These are phyloP conservation scores for Halenospora varia DNA, from an alignment of 495 filamentous ascomycete species.

Conservation along the genomic window DNA sequence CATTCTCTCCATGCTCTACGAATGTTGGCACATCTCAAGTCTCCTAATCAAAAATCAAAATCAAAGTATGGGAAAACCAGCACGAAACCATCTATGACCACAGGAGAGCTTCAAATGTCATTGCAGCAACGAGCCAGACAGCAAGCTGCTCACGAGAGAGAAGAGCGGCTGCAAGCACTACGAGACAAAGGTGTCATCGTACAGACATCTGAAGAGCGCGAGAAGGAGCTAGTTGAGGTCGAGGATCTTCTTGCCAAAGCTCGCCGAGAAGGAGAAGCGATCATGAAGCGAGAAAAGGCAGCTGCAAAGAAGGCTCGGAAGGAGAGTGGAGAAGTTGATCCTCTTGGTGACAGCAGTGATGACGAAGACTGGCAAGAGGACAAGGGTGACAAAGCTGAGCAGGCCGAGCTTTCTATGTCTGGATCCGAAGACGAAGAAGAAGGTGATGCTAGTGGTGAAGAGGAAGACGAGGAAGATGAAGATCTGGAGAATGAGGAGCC, in stretches of 20 bases:
- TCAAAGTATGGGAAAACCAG: slow-evolving; percentile 37
- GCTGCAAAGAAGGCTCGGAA: slow-evolving; percentile 59
- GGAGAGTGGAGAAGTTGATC: slow-evolving; percentile 43
- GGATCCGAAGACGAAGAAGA: slow-evolving; percentile 24
- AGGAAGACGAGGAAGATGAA: too few species aligned
- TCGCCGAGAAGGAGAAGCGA: slow-evolving; percentile 70
- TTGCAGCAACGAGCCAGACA: slow-evolving; percentile 66
- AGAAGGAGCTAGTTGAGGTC: slow-evolving; percentile 71
- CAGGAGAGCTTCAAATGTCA: slow-evolving; percentile 62
- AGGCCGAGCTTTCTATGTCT: slow-evolving; percentile 30
- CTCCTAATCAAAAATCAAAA: slow-evolving; percentile 55
- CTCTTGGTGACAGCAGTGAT: slow-evolving; percentile 44
- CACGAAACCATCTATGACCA: slow-evolving; percentile 52
- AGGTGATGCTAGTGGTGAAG: slow-evolving; percentile 27
- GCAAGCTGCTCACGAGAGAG: slow-evolving; percentile 77
- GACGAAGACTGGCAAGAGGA: slow-evolving; percentile 50
- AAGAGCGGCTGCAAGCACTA: slow-evolving; percentile 72
- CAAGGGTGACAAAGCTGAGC: slow-evolving; percentile 38
- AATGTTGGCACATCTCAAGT: slow-evolving; percentile 71
- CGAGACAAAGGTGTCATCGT: slow-evolving; percentile 73
- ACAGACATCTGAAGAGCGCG: slow-evolving; percentile 82
- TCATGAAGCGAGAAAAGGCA: slow-evolving; percentile 71
- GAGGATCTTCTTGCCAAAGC: slow-evolving; percentile 87
- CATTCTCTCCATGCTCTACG: slow-evolving; percentile 63
- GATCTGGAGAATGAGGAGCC: slow-evolving; percentile 4